Evolutionary conservation across 2,329 filamentous ascomycete genomes (phyloP), one percentile per base, ranked within the genome.

Genomic region (Metarhizium guizhouense): DNA sequence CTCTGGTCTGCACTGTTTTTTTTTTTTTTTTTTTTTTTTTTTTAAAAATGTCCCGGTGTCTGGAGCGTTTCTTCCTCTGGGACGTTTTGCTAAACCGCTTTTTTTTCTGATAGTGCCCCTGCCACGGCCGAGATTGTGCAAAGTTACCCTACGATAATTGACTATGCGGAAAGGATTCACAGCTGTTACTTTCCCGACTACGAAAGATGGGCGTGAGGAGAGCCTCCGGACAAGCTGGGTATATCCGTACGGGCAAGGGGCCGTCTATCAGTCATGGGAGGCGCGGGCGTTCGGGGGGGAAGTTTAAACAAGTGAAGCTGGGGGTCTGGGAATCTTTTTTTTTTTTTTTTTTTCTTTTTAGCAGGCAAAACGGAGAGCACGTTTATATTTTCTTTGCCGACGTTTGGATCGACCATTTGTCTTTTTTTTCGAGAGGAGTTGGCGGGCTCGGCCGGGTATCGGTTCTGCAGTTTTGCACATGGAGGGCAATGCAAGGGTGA

Each of bases 121-220:
- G 72, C 72, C 14, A 77, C 76, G 4, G 70, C 67, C 54, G 62
- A 67, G 30, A 64, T 79, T 2, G 65, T 84, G 4, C 72, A 67
- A 56, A 64, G 66, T 2, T 78, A 77, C 57, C 77, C 80, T 0
- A 68, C 70, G 0, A 55, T 84, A 11, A 43, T 80, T 10, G 79
- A 83, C 3, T 86, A 85, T 65, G 81, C 79, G 3, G 62, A 62
- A 42, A 73, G 78, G 55, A 82, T 86, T 47, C 81, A 84, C 62
- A 67, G 74, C 50, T 57, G 58, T 4, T 84, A 81, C 61, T 86
- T 86, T 60, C 73, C 78, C 0, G 81, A 86, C 40, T 85, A 85
- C 61, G 69, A 76, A 56, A 63, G 63, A 34, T 73, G 73, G 69
- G 42, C 16, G 6, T 8, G 54, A 64, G 13, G 42, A 47, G 34